Percentiles rank a stretch among this genome's conserved stretches.
These are phyloP conservation scores for Fusarium incarnatum DNA, from an alignment of 2,329 filamentous ascomycete genomes.

Conservation along the genomic window DNA sequence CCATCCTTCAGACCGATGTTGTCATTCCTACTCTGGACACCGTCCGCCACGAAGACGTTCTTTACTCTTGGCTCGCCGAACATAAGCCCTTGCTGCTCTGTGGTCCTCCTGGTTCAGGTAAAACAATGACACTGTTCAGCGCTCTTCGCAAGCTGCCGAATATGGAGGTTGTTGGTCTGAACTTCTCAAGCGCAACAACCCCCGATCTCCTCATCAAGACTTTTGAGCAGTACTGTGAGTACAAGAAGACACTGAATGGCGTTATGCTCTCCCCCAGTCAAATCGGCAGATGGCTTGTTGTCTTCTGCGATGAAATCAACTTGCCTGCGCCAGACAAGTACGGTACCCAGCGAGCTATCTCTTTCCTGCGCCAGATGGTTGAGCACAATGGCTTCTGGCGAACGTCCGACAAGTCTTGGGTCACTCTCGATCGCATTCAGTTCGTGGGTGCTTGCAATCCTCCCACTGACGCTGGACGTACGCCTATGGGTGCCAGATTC, in stretches of 20 bases:
- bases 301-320: constrained; percentile 99
- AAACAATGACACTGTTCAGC: constrained; percentile 99
- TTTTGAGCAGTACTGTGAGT: constrained; percentile 99
- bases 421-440: constrained; percentile 96
- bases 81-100: constrained; percentile 97
- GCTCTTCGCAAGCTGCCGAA: constrained; percentile 96
- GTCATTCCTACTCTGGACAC: constrained; percentile 98
- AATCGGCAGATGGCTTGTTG: constrained; percentile 95
- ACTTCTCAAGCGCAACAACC: constrained; percentile 98
- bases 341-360: constrained; percentile 95
- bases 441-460: constrained; percentile 99
- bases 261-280: constrained; percentile 96
- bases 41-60: constrained; percentile 96
- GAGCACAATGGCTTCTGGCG: constrained; percentile 99
- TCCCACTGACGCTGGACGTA: constrained; percentile 96
- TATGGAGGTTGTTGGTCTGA: constrained; percentile 99
- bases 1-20: constrained; percentile 96
- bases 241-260: constrained; percentile 97
- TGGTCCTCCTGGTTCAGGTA: constrained; percentile 97
- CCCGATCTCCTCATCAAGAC: constrained; percentile 98
- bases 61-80: constrained; percentile 99
- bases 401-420: constrained; percentile 97
- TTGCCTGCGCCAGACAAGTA: constrained; percentile 97
- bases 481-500: constrained; percentile 92
- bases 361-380: constrained; percentile 95